Percentiles rank a stretch among this genome's conserved stretches.
Evolutionary conservation across 2,329 filamentous ascomycete genomes (phyloP).

Genomic region (Dactylellina sp.): DNA sequence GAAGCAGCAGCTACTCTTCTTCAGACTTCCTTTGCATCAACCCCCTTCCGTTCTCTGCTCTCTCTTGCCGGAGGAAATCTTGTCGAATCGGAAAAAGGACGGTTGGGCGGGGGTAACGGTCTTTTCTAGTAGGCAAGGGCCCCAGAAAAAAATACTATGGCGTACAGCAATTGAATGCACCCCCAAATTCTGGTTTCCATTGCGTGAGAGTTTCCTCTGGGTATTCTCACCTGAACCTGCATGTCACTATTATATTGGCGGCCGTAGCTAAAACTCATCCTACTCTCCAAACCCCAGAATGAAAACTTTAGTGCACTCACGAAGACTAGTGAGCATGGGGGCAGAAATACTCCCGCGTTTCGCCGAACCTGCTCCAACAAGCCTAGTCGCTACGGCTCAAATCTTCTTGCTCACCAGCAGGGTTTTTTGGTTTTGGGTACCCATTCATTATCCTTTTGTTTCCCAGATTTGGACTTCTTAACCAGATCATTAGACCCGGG

Average conservation of each 20-base stretch:
- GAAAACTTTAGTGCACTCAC: conserved; percentile 23
- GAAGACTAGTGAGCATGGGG: conserved; percentile 40
- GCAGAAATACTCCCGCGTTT: conserved; percentile 44
- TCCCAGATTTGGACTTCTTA: conserved; percentile 26
- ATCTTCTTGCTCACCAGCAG: conserved; percentile 17
- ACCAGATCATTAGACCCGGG: conserved; percentile 18
- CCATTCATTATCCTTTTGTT: conserved; percentile 32
- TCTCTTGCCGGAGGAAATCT: conserved; percentile 34
- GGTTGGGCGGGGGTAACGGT: conserved; percentile 43
- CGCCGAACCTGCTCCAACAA: conserved; percentile 54
- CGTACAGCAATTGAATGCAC: conserved; percentile 28
- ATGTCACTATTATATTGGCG: conserved; percentile 35
- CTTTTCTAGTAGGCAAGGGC: no score
- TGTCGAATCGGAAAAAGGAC: conserved; percentile 54
- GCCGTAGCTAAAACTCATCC: conserved; percentile 9
- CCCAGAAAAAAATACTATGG: no score
- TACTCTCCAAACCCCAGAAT: conserved; percentile 8
- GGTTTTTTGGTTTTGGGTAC: neutral
- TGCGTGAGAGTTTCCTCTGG: conserved; percentile 54
- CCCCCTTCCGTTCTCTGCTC: conserved; percentile 5
- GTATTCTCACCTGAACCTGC: conserved; percentile 25
- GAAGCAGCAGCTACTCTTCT: neutral
- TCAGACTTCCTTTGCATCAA: conserved; percentile 5
- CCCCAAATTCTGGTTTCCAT: conserved; percentile 55
- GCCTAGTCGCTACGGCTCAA: conserved; percentile 33